Evolutionary conservation across 768 basidiomycete species (phyloP), one percentile per base, ranked within the genome.

Genomic region (Termitomyces sp.): DNA sequence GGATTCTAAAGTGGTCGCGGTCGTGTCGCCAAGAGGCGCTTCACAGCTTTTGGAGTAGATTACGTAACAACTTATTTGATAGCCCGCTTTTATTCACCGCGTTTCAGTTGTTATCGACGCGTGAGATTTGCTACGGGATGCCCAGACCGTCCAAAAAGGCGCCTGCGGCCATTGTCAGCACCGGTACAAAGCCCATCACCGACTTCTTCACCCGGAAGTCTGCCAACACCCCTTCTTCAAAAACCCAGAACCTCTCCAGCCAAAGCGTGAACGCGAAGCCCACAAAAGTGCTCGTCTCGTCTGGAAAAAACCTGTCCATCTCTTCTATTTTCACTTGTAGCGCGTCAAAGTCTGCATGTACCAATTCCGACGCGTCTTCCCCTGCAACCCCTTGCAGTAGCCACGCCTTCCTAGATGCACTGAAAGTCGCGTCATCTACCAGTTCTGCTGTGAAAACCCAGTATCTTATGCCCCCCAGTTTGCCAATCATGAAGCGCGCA

Each of bases 1-100:
- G 43, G 69, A 70, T 45, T 72, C 79, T 5, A 78, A 76, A 64
- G 83, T 85, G 7, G 73, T 78, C 8, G 85, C 78, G 13, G 68
- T 86, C 38, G 69, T 87, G 40, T 86, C 84, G 32, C 70, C 81
- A 7, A 69, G 71, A 10, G 36, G 56, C 2, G 20, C 26, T 7
- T 35, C 56, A 33, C 33, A 62, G 32, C 24, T 65, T 30, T 48
- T 61, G 20, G 43, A 56, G 9, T 63, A 52, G 46, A 38, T 58
- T 35, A 24, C 24, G 32, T 52, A 24, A 45, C 3, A 14, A 7
- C 6, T 24, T 6, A 20, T 40, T 59, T 60, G 4, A n/a, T 55
- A 63, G 56, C 55, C 61, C 55, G 61, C 53, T 18, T 51, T 51
- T 14, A 13, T 43, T 9, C 6, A 6, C n/a, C 51, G 57, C 52